Base-by-base conservation (phyloP, 2,329 filamentous ascomycete species). In the Aureobasidium sp. region DNA sequence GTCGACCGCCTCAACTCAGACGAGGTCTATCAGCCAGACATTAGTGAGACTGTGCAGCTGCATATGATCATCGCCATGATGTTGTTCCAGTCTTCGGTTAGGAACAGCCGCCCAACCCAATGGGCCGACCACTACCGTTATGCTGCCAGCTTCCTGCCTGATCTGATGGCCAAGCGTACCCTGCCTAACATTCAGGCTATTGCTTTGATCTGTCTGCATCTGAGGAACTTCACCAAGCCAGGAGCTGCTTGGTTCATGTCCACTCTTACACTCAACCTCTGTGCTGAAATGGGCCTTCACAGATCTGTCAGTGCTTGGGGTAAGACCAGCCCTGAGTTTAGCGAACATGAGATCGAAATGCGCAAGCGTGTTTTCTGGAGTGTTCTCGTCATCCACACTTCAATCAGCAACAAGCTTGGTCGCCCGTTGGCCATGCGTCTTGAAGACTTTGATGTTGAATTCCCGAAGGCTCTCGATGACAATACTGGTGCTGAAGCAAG, bases 81-180 rank as follows among this genome's bases (percentile, higher is more conserved):
- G 67, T 86, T 87, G 70, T 90, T 88, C 67, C 89, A 95, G 68
- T 89, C 86, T 64, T 87, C 87, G n/a, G 79, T 85, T 5, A 82
- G 89, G 23, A 91, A 91, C 67, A 78, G 79, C 64, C 79, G 87
- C 58, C 84, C 87, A 66, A 79, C 84, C 1, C 76, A 87, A 56
- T 89, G 88, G 3, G 89, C 91, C 73, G 83, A 83, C 60, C 90
- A 94, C 71, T 93, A 92, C 67, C 87, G 91, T 68, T 93, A 87
- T 70, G 82, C 87, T 1, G 75, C 92, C 48, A 84, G 83, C 70
- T 85, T 87, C 72, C 85, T 88, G 66, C 87, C 84, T 65, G 78
- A 89, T 52, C 76, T 95, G 4, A 74, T 84, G 15, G 78, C 78
- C 6, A 84, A 84, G 20, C 83, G 83, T 62, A 84, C 84, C 0